Base-by-base conservation (phyloP, 306 rosid genomes). In the Psophocarpus tetragonolobus region DNA sequence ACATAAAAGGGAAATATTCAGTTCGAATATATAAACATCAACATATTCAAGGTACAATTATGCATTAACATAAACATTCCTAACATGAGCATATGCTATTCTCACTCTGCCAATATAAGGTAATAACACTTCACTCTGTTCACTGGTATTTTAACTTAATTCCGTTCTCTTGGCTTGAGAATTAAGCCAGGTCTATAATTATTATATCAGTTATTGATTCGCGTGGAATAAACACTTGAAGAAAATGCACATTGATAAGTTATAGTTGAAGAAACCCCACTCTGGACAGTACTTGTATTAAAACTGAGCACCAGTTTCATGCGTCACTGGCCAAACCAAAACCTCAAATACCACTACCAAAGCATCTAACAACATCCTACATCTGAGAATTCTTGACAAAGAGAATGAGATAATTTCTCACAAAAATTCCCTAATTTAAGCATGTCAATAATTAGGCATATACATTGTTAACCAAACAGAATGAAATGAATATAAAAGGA, bases 311-410 rank as follows among this genome's bases (percentile, higher is more conserved):
- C 15, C 27, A 56, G 74, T 30, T 70, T 70, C 47, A 60, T 0
- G 24, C 56, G 26, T 41, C 29, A 41, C 44, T 15, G 41, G 32
- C 42, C 79, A 63, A 71, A 26, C 56, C 56, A 63, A 61, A 76
- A 73, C 80, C 74, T 67, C 74, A 50, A 58, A 26, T 24, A 71
- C 47, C 47, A 36, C 27, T 67, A 47, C 54, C 35, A 58, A 50
- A 60, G 62, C 72, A 39, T 80, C 53, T 29, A 36, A 54, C 33
- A 47, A 48, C 53, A 73, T 38, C 60, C 71, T 45, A 53, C 4
- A 14, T 33, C 48, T n/a, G n/a, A 67, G 36, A 44, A 58, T 66
- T 73, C 58, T 45, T 18, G 24, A 10, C 76, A 15, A 26, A 26
- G 26, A 66, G 15, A 75, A 20, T 20, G 32, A 73, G 32, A 32